These are phyloP conservation scores for Ophiorrhiza pumila DNA, from an alignment of 257 asterid genomes.

Conservation along the genomic window DNA sequence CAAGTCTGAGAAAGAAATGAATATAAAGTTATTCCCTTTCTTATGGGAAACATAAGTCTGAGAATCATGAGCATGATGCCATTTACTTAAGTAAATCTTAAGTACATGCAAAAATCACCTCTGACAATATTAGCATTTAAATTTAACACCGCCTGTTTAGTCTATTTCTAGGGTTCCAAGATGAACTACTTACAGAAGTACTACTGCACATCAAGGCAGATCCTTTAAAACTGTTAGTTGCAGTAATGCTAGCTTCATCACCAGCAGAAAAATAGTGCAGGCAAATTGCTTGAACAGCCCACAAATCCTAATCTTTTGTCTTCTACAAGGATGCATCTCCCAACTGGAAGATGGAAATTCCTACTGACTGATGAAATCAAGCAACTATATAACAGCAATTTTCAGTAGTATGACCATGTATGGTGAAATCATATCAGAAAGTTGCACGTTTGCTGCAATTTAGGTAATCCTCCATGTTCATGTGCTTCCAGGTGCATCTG, in stretches of 20 bases:
- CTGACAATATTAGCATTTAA: constrained; percentile 3
- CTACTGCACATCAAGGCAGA: not conserved
- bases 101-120: constrained; percentile 6
- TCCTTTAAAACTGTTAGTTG: constrained; percentile 3
- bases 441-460: not conserved
- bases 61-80: not conserved
- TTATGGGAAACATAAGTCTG: too few relatives aligned
- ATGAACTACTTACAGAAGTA: not conserved
- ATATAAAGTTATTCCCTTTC: too few relatives aligned
- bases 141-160: not conserved
- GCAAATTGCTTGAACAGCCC: constrained; percentile 1
- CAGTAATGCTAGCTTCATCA: constrained; percentile 4
- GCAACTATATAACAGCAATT: not conserved
- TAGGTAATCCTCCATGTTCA: constrained; percentile 26
- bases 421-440: not conserved
- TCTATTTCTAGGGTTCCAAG: constrained; percentile 5
- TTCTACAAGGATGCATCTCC: not conserved
- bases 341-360: not conserved
- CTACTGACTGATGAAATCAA: not conserved
- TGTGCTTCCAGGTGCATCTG: constrained; percentile 62
- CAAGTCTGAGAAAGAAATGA: too few relatives aligned
- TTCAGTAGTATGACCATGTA: not conserved
- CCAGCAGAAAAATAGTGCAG: constrained; percentile 2
- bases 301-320: not conserved
- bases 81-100: not conserved